Percentiles rank a stretch among this genome's conserved stretches.
Conservation (phyloP, 768 basidiomycete genomes). For the Leccinum obscurum region DNA sequence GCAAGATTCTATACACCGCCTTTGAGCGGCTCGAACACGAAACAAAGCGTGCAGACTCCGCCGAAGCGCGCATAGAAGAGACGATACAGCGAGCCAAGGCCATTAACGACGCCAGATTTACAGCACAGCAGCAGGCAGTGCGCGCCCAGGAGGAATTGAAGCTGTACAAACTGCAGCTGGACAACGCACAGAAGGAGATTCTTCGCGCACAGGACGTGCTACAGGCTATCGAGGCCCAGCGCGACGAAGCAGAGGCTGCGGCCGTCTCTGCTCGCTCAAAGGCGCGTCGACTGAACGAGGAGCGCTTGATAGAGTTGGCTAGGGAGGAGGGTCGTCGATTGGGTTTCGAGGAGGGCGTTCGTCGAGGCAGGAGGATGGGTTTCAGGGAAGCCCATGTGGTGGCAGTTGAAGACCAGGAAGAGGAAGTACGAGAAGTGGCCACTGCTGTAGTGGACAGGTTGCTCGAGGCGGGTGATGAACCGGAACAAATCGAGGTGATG, state of each 20-base stretch:
- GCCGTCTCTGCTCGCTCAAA: conserved; percentile 46
- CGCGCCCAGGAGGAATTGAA: conserved; percentile 48
- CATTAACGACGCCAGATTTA: conserved; percentile 33
- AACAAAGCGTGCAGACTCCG: conserved; percentile 36
- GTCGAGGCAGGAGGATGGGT: conserved; percentile 34
- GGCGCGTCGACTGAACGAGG: conserved; percentile 46
- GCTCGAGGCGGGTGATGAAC: conserved; percentile 24
- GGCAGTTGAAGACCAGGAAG: conserved; percentile 13
- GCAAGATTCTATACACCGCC: conserved; percentile 37
- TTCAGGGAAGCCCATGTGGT: conserved; percentile 27
- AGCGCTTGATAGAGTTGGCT: conserved; percentile 48
- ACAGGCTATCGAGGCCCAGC: conserved; percentile 46
- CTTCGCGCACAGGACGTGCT: conserved; percentile 53
- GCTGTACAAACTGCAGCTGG: conserved; percentile 58
- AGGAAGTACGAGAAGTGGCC: conserved; percentile 23
- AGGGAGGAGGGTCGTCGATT: conserved; percentile 53
- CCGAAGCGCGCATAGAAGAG: conserved; percentile 35
- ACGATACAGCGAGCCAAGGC: conserved; percentile 29
- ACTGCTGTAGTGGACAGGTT: conserved; percentile 23
- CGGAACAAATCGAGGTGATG: conserved; percentile 24
- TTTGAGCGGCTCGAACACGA: conserved; percentile 41
- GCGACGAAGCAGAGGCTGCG: conserved; percentile 49
- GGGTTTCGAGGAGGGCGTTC: conserved; percentile 54
- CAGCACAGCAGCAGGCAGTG: conserved; percentile 31
- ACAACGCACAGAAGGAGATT: conserved; percentile 61